Conservation (phyloP, 2,329 filamentous ascomycete genomes). For the Phyllachora maydis region DNA sequence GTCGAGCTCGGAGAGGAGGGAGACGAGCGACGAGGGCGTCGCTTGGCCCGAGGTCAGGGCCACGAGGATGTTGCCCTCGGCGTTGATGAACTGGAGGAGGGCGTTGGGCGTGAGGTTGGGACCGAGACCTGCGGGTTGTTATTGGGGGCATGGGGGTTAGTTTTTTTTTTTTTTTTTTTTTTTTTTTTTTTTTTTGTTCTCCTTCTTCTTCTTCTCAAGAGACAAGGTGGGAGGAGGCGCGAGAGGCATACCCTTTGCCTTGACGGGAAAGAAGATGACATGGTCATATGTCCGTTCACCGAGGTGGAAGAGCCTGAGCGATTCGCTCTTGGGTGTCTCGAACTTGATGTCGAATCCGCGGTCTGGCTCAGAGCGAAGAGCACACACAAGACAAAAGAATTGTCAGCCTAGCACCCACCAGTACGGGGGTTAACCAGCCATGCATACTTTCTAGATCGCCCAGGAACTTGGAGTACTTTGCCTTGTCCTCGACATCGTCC, state of each 20-base stretch:
- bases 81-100: constrained; percentile 80
- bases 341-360: constrained; percentile 68
- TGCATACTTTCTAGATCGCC: constrained; percentile 46
- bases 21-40: constrained; percentile 52
- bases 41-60: constrained; percentile 54
- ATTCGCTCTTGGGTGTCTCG: constrained; percentile 64
- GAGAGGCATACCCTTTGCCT: constrained; percentile 55
- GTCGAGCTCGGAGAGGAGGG: constrained; percentile 72
- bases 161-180: no score
- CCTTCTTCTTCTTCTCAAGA: no score
- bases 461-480: constrained; percentile 64
- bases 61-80: constrained; percentile 76
- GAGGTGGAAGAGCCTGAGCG: constrained; percentile 60
- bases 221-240: neutral
- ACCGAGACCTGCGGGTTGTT: constrained; percentile 52
- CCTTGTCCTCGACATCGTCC: constrained; percentile 65
- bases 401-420: constrained; percentile 1
- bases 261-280: constrained; percentile 69
- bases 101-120: constrained; percentile 70
- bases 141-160: constrained; percentile 1
- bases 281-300: constrained; percentile 86
- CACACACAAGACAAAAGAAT: constrained; percentile 7
- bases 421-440: constrained; percentile 6
- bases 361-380: no score
- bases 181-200: no score